Percentiles rank a stretch among this genome's conserved stretches.
phyloP scores from a whole-genome alignment of 305 asterid genomes.

The Euphrasia arctica region DNA sequence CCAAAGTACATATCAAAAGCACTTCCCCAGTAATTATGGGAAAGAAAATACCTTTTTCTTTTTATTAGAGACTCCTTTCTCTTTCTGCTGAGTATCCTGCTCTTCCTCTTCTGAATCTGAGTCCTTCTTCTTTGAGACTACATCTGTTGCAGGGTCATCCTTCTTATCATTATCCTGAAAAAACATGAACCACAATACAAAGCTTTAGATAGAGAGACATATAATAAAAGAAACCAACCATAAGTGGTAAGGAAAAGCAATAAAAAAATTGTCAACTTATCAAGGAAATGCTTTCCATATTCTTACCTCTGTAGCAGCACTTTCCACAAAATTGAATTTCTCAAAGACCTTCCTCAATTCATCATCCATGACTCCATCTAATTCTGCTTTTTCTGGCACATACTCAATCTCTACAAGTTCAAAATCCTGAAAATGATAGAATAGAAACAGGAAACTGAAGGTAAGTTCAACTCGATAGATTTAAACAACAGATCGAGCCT shows the following conservation, averaged over 20 bases:
- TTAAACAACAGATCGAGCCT: background rate
- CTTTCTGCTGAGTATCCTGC: conserved; percentile 69
- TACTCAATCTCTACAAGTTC: conserved; percentile 72
- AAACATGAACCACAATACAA: conserved; percentile 8
- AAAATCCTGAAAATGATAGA: conserved; percentile 33
- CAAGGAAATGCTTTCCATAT: conserved; percentile 1
- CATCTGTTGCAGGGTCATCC: conserved; percentile 65
- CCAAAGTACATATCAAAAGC: background rate
- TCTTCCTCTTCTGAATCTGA: conserved; percentile 92
- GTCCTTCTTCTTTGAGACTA: conserved; percentile 67
- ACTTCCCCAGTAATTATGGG: conserved; percentile 8
- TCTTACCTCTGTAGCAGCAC: conserved; percentile 60
- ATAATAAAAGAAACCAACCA: background rate
- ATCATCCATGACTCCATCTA: conserved; percentile 62
- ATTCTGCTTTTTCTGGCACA: conserved; percentile 84
- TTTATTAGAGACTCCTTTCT: conserved; percentile 82
- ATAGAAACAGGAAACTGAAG: background rate
- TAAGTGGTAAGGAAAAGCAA: background rate
- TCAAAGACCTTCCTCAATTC: conserved; percentile 85
- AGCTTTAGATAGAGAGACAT: background rate
- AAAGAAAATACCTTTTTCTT: conserved; percentile 69
- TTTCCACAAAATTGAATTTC: conserved; percentile 67
- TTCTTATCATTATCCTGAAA: conserved; percentile 64
- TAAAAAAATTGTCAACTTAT: conserved; percentile 11
- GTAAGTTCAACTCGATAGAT: conserved; percentile 1